These are phyloP conservation scores for Fusarium camptoceras DNA, from an alignment of 2,329 filamentous ascomycete species.

Conservation along the genomic window DNA sequence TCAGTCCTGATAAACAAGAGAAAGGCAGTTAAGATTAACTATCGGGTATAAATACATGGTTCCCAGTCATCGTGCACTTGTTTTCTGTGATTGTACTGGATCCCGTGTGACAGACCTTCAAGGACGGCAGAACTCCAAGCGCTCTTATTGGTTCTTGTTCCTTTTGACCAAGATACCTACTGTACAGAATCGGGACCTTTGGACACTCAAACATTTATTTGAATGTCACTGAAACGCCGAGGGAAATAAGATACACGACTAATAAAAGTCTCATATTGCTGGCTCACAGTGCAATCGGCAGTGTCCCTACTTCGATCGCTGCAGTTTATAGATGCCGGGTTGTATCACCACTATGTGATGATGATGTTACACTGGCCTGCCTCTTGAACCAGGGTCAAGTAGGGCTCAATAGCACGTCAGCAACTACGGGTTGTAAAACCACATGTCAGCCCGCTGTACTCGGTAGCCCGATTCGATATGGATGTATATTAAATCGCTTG, in stretches of 20 bases:
- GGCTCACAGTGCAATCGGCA: background rate
- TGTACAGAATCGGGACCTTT: background rate
- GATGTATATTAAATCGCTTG: conserved; percentile 1
- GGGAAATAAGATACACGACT: background rate
- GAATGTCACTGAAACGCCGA: background rate
- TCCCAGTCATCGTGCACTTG: background rate
- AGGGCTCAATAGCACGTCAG: conserved; percentile 31
- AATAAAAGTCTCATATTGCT: background rate
- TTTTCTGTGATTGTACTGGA: background rate
- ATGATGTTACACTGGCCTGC: conserved; percentile 21
- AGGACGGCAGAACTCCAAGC: background rate
- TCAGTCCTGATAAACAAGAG: background rate
- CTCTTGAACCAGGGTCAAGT: conserved; percentile 3
- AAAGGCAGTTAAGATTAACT: background rate
- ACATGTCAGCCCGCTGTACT: conserved; percentile 18
- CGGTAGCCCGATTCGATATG: conserved; percentile 9
- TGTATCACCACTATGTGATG: conserved; percentile 29
- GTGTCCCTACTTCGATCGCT: background rate
- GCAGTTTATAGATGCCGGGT: background rate
- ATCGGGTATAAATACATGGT: background rate
- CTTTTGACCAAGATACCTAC: background rate
- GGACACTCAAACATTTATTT: no score
- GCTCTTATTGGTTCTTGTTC: background rate
- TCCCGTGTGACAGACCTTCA: background rate
- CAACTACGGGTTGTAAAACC: conserved; percentile 4